Evolutionary conservation across 371 early-diverging fungal genomes (phyloP).

Genomic region (Mortierella sp.): DNA sequence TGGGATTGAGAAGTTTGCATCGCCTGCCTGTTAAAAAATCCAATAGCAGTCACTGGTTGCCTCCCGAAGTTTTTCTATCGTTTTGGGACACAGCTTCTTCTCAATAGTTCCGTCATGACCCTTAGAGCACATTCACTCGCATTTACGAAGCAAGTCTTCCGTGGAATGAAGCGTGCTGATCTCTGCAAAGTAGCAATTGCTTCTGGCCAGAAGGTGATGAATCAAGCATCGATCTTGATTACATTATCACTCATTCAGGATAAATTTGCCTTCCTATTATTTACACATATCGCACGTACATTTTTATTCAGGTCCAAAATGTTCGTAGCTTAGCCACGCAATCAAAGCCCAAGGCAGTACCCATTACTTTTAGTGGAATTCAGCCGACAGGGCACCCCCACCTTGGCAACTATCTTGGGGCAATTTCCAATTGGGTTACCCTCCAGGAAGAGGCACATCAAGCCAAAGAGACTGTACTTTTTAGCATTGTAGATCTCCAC

Average conservation of each 20-base stretch:
- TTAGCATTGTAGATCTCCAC: conserved; percentile 92
- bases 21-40: too few species aligned
- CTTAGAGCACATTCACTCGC: background rate
- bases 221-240: background rate
- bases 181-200: background rate
- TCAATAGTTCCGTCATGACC: background rate
- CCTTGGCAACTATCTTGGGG: conserved; percentile 96
- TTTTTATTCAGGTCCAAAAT: background rate
- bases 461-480: conserved; percentile 62
- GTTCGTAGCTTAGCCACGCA: conserved; percentile 7
- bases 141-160: background rate
- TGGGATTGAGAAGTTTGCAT: background rate
- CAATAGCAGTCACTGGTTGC: background rate
- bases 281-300: background rate
- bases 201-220: background rate
- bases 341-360: conserved; percentile 18
- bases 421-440: conserved; percentile 86
- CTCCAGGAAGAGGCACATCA: conserved; percentile 73
- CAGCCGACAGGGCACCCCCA: conserved; percentile 96
- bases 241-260: background rate
- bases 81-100: background rate
- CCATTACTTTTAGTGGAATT: conserved; percentile 84
- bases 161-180: background rate
- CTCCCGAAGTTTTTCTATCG: background rate
- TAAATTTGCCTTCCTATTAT: background rate